Evolutionary conservation across 176 grass and related monocot species (phyloP).

Genomic region (Phragmites australis): DNA sequence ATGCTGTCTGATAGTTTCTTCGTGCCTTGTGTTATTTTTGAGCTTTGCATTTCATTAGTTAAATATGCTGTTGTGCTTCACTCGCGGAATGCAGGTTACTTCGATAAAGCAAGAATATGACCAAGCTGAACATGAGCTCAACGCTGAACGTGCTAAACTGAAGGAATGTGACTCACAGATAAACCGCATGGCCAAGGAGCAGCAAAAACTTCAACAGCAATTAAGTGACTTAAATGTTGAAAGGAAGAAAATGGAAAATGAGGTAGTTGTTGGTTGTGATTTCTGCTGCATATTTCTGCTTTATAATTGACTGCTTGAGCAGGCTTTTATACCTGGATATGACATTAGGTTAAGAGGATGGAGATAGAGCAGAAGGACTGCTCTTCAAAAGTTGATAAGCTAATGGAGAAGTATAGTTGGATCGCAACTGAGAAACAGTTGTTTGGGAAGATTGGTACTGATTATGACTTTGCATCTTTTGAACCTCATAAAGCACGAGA

Average conservation of each 20-base stretch:
- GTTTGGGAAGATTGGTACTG: conserved; percentile 84
- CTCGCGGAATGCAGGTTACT: conserved; percentile 46
- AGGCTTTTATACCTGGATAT: conserved; percentile 22
- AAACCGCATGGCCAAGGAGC: conserved; percentile 63
- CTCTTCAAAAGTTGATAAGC: conserved; percentile 78
- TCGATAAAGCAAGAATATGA: conserved; percentile 78
- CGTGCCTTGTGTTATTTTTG: background rate
- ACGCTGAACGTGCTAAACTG: conserved; percentile 70
- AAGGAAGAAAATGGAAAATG: conserved; percentile 95
- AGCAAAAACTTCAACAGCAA: conserved; percentile 75
- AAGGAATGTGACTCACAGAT: conserved; percentile 93
- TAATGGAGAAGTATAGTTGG: conserved; percentile 89
- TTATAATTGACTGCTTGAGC: conserved; percentile 9
- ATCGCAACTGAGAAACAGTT: conserved; percentile 92
- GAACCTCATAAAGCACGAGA: conserved; percentile 67
- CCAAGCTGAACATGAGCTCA: conserved; percentile 73
- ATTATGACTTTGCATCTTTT: conserved; percentile 86
- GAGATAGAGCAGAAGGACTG: conserved; percentile 96
- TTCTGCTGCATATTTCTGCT: conserved; percentile 12
- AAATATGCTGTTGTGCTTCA: conserved; percentile 27
- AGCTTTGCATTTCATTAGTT: conserved; percentile 18
- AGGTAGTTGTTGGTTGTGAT: conserved; percentile 58
- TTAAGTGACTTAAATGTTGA: conserved; percentile 77
- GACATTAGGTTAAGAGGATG: conserved; percentile 85
- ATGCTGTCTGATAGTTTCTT: conserved; percentile 32